Conservation (phyloP, 345 rosid species). For the Bruguiera gymnorhiza region DNA sequence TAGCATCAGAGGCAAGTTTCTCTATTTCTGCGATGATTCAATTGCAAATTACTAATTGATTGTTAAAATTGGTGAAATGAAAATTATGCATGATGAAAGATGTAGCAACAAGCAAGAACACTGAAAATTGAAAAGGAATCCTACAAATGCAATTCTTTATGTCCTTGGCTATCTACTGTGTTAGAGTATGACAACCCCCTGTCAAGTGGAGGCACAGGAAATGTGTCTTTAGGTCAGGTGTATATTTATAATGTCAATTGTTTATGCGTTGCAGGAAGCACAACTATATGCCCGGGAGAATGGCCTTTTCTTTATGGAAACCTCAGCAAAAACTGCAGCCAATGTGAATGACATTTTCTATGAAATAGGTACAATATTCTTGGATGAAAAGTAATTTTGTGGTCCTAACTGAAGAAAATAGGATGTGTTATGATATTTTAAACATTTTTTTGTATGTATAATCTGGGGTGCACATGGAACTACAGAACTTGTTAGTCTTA, state of each 20-base stretch:
- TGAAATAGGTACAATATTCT: slow-evolving; percentile 52
- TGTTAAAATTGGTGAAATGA: background rate
- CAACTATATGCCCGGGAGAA: slow-evolving; percentile 65
- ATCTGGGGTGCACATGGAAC: too few relatives aligned
- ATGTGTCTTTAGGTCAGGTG: too few relatives aligned
- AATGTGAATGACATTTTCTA: slow-evolving; percentile 77
- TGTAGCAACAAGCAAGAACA: background rate
- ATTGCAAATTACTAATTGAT: background rate
- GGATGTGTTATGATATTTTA: too few relatives aligned
- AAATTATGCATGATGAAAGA: background rate
- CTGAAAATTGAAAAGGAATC: too few relatives aligned
- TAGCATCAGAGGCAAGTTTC: slow-evolving; percentile 64
- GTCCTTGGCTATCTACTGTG: too few relatives aligned
- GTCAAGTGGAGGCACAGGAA: too few relatives aligned
- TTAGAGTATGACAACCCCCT: too few relatives aligned
- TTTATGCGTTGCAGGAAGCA: slow-evolving; percentile 61
- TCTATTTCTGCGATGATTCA: slow-evolving; percentile 1
- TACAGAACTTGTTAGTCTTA: too few relatives aligned
- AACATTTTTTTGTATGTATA: too few relatives aligned
- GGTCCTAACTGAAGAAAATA: background rate
- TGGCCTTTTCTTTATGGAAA: slow-evolving; percentile 79
- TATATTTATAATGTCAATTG: background rate
- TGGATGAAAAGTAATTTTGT: background rate
- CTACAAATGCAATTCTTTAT: too few relatives aligned
- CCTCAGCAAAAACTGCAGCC: slow-evolving; percentile 72